Conservation (phyloP, 306 rosid species). For the Oxytropis ochrocephala region DNA sequence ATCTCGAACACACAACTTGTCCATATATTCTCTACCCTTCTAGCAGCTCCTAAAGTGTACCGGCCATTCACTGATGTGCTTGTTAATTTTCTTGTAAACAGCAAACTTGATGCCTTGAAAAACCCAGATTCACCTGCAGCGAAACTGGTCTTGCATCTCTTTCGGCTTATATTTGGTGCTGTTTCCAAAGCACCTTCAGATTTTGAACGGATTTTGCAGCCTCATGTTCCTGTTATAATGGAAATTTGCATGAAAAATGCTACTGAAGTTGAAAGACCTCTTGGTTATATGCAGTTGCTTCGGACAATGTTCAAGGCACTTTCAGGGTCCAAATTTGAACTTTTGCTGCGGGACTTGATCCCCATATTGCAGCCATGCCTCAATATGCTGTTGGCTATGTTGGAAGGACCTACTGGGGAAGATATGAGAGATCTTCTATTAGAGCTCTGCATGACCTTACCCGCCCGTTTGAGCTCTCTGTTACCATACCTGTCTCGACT, state of each 20-base stretch:
- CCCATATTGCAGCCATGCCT: constrained; percentile 93
- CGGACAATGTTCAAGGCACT: constrained; percentile 81
- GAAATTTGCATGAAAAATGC: constrained; percentile 95
- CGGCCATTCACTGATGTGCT: constrained; percentile 92
- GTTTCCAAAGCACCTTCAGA: constrained; percentile 95
- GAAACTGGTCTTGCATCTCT: constrained; percentile 88
- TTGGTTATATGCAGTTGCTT: constrained; percentile 92
- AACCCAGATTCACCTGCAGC: constrained; percentile 84
- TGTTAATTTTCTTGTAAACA: constrained; percentile 83
- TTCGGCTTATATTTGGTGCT: constrained; percentile 83
- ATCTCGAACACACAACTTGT: constrained; percentile 81
- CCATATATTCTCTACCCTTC: constrained; percentile 87
- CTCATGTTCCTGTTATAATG: constrained; percentile 91
- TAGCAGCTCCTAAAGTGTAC: constrained; percentile 75
- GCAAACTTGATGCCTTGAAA: constrained; percentile 84
- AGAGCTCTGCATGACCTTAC: constrained; percentile 95
- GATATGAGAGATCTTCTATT: constrained; percentile 91
- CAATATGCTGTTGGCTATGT: constrained; percentile 87
- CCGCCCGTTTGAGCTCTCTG: constrained; percentile 94
- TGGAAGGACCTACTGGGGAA: constrained; percentile 96
- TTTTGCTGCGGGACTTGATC: constrained; percentile 85
- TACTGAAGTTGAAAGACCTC: constrained; percentile 91
- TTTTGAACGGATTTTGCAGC: constrained; percentile 96
- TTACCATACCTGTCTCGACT: constrained; percentile 88
- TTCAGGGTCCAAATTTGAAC: constrained; percentile 91